Percentiles rank a stretch among this genome's conserved stretches.
These are phyloP conservation scores for Chlamydomonas asymmetrica DNA, from an alignment of 139 green algal species.

Conservation along the genomic window DNA sequence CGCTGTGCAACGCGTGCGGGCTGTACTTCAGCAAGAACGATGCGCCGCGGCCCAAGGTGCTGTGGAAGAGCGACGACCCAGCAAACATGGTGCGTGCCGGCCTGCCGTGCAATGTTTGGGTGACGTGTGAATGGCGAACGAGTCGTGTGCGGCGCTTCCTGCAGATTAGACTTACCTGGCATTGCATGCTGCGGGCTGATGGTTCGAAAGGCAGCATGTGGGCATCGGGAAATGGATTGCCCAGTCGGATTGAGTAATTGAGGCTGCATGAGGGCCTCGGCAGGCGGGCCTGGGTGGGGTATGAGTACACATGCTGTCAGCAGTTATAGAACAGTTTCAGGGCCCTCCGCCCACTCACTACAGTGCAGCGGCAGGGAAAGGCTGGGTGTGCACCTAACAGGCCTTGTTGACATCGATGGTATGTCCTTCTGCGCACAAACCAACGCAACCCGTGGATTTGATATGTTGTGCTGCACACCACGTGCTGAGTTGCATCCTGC, in stretches of 20 bases:
- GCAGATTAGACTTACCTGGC: neutral
- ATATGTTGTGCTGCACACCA: too few relatives aligned
- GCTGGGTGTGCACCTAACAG: too few relatives aligned
- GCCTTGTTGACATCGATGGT: too few relatives aligned
- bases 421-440: too few relatives aligned
- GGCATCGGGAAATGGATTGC: neutral
- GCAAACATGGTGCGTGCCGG: neutral
- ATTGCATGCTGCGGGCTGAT: neutral
- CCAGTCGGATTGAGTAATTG: neutral
- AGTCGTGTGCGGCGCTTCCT: neutral
- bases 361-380: too few relatives aligned
- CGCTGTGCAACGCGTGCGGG: conserved; percentile 95
- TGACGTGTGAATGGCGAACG: neutral
- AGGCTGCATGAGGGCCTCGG: neutral
- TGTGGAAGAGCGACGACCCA: conserved; percentile 78
- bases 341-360: neutral
- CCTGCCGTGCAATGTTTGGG: neutral
- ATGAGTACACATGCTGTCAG: neutral
- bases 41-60: conserved; percentile 72
- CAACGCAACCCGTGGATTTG: too few relatives aligned
- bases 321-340: neutral
- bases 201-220: neutral
- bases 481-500: too few relatives aligned
- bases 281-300: neutral
- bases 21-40: conserved; percentile 97